A percentile compares a stretch with the other conserved stretches of the same genome.
Evolutionary conservation across 2,329 filamentous ascomycete genomes (phyloP).

Genomic region (Pseudogymnoascus sp.): DNA sequence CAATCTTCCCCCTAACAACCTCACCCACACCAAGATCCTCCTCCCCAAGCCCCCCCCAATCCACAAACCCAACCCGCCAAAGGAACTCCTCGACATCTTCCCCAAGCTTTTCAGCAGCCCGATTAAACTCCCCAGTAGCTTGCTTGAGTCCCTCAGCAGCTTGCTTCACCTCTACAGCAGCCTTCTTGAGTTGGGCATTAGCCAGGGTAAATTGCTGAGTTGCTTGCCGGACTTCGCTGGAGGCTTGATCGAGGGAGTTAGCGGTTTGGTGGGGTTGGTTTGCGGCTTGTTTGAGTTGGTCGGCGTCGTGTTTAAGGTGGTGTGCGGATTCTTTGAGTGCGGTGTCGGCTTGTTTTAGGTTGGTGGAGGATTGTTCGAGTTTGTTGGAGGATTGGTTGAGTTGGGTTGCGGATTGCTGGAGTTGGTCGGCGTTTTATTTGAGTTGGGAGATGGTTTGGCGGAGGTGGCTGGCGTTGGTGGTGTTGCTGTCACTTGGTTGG

Average conservation of each 20-base stretch:
- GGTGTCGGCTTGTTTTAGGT: background rate
- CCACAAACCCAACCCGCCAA: background rate
- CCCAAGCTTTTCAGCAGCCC: background rate
- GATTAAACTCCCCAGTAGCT: background rate
- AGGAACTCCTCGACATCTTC: background rate
- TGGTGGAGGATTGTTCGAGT: background rate
- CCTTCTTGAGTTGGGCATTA: background rate
- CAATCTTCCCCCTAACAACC: background rate
- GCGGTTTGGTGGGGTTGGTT: background rate
- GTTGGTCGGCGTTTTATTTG: background rate
- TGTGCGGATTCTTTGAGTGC: background rate
- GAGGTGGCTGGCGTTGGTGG: background rate
- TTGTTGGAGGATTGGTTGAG: background rate
- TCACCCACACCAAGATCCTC: background rate
- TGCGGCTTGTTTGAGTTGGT: background rate
- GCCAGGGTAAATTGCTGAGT: background rate
- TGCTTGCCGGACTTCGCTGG: background rate
- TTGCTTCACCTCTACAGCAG: background rate
- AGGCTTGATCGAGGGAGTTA: background rate
- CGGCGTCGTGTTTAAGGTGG: background rate
- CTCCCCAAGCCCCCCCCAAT: background rate
- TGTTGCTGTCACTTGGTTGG: background rate
- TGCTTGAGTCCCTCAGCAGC: background rate
- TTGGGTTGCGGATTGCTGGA: background rate
- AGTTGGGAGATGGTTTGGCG: background rate